Conservation (phyloP, 768 basidiomycete genomes). For the Rubroboletus satanas region DNA sequence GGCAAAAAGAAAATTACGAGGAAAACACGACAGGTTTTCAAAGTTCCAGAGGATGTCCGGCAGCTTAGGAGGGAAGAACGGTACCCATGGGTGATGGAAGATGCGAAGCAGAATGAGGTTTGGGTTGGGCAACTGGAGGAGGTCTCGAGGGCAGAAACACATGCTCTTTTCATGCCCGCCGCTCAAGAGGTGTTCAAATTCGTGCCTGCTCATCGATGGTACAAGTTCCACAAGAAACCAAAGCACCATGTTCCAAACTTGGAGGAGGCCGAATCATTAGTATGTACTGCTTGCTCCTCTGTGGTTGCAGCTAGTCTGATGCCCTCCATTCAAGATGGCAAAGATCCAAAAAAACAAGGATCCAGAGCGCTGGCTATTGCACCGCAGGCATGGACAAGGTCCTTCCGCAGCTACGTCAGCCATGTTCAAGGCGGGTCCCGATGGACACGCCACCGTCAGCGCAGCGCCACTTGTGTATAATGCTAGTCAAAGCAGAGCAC, state of each 20-base stretch:
- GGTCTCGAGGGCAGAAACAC: slow-evolving; percentile 60
- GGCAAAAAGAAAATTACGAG: slow-evolving; percentile 75
- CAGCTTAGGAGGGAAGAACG: slow-evolving; percentile 82
- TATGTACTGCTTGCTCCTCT: slow-evolving; percentile 31
- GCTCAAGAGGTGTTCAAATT: slow-evolving; percentile 82
- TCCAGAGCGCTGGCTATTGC: slow-evolving; percentile 65
- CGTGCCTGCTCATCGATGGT: slow-evolving; percentile 85
- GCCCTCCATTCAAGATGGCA: slow-evolving; percentile 19
- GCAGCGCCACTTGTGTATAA: slow-evolving; percentile 47
- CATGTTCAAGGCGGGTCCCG: slow-evolving; percentile 65
- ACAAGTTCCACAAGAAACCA: slow-evolving; percentile 86
- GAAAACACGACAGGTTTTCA: slow-evolving; percentile 81
- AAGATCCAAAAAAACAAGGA: slow-evolving; percentile 71
- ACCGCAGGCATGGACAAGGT: slow-evolving; percentile 54
- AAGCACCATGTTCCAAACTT: slow-evolving; percentile 66
- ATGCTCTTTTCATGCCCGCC: slow-evolving; percentile 82
- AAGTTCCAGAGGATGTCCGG: slow-evolving; percentile 71
- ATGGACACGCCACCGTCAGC: slow-evolving; percentile 39
- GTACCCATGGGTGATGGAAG: slow-evolving; percentile 92
- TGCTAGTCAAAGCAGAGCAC: slow-evolving; percentile 56
- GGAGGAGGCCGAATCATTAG: slow-evolving; percentile 66
- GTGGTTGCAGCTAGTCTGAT: not conserved
- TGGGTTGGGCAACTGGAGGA: slow-evolving; percentile 87
- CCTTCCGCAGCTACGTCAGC: slow-evolving; percentile 61
- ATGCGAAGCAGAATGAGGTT: slow-evolving; percentile 60